Conservation (phyloP, 805 yeast genomes). For the Dipodascus geniculatus region DNA sequence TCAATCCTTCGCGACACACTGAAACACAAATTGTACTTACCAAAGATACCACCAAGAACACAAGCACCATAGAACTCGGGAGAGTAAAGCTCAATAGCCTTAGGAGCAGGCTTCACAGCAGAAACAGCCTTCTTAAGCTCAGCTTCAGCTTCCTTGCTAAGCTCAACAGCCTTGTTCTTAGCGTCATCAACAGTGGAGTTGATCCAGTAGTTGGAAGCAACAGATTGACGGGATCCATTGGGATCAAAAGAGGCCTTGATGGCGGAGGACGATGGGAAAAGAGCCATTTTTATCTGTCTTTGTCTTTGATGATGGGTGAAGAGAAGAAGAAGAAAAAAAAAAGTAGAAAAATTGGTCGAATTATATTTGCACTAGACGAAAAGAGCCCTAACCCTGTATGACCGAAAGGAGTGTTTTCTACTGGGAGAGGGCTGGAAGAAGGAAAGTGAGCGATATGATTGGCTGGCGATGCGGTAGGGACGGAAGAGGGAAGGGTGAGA, state of each 20-base stretch:
- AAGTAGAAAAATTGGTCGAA: background rate
- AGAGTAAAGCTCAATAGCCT: slow-evolving; percentile 35
- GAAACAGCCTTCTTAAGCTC: slow-evolving; percentile 24
- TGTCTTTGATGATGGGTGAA: background rate
- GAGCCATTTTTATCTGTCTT: slow-evolving; percentile 19
- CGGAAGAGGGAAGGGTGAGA: too few species aligned
- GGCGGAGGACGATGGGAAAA: slow-evolving; percentile 28
- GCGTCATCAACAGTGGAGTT: slow-evolving; percentile 20
- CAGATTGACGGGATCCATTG: slow-evolving; percentile 19
- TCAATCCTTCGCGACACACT: too few species aligned
- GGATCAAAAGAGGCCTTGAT: slow-evolving; percentile 29
- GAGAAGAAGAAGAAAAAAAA: background rate
- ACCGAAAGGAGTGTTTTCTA: background rate
- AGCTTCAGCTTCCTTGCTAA: slow-evolving; percentile 23
- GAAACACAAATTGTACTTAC: slow-evolving; percentile 23
- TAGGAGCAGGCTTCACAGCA: slow-evolving; percentile 12
- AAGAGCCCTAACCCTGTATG: background rate
- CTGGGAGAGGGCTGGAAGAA: background rate
- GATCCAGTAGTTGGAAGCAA: slow-evolving; percentile 24
- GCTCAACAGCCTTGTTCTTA: slow-evolving; percentile 17
- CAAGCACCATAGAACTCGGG: slow-evolving; percentile 61
- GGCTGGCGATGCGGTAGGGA: too few species aligned
- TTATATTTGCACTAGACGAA: background rate
- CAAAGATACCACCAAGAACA: slow-evolving; percentile 55
- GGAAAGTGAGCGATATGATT: background rate